A percentile compares a stretch with the other conserved stretches of the same genome.
Evolutionary conservation across 345 rosid genomes (phyloP).

Genomic region (Punica granatum): DNA sequence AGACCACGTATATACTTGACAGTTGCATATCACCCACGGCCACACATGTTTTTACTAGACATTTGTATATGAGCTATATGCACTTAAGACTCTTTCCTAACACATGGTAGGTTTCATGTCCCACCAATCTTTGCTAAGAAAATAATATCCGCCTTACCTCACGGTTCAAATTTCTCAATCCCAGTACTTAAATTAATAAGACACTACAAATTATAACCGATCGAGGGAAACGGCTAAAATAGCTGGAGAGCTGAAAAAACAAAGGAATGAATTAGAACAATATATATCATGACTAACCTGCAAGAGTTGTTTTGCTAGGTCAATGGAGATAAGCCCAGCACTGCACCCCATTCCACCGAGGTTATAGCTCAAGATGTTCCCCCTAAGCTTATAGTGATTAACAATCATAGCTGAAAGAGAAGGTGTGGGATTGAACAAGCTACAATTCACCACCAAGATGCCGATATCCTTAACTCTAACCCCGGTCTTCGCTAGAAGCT

Average conservation of each 20-base stretch:
- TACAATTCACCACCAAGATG: slow-evolving; percentile 52
- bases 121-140: background rate
- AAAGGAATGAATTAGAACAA: background rate
- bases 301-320: slow-evolving; percentile 55
- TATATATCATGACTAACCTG: slow-evolving; percentile 27
- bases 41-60: no score
- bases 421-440: slow-evolving; percentile 64
- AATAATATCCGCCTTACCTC: background rate
- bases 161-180: no score
- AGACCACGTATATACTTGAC: no score
- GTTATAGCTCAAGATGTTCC: slow-evolving; percentile 53
- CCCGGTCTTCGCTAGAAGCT: slow-evolving; percentile 48
- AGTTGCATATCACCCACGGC: no score
- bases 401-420: slow-evolving; percentile 63
- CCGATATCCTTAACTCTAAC: slow-evolving; percentile 61
- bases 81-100: background rate
- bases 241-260: no score
- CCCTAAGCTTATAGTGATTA: slow-evolving; percentile 63
- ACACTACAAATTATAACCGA: no score
- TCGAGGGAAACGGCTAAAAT: no score
- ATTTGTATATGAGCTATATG: no score
- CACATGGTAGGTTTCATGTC: background rate
- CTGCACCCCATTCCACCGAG: slow-evolving; percentile 78
- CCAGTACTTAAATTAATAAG: no score
- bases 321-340: slow-evolving; percentile 62